Base-by-base conservation (phyloP, 176 grass and related monocot genomes). In the Zea luxurians region DNA sequence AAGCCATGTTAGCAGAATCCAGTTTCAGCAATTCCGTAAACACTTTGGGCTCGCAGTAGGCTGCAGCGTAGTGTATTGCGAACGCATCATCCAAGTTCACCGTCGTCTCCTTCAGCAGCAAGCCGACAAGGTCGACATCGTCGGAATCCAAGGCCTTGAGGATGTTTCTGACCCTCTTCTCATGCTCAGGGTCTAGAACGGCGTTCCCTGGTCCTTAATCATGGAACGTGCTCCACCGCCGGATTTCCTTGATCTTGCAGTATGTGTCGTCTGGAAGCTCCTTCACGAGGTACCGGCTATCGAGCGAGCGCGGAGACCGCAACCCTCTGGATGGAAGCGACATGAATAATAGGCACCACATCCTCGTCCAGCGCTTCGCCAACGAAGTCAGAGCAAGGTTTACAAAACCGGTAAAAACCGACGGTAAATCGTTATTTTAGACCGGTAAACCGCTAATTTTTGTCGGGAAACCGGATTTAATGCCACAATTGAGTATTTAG, bases 31-130 rank as follows among this genome's bases (percentile, higher is more conserved):
- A 64, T 52, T 78, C 80, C 1, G 86, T 37, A 0, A 94, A 46
- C 16, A 94, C 74, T 63, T 94, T 94, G 13, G 88, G 82, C 10
- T 91, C 86, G 60, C 92, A 94, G 52, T 91, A 91, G 15, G 92
- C 88, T 35, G 83, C 83, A 13, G 92, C 86, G 65, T 94, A 89
- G 69, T 94, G 92, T 82, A 91, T 21, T 16, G 88, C 92, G 49
- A 75, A 71, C 27, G 92, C 88, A 75, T 86, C 88, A 58, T 94
- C 92, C 68, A 94, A 63, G 27, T 81, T 94, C 50, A 91, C 66
- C 2, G 63, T 13, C 2, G 92, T 89, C 53, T 94, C 92, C 7
- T 61, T 79, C 0, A 94, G 52, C 4, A 94, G 92, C 68, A 94
- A 8, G 37, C 41, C 78, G 21, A 89, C 92, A 43, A 94, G 92